Conservation (phyloP, 2,329 filamentous ascomycete genomes). For the Aspergillus ibericus region DNA sequence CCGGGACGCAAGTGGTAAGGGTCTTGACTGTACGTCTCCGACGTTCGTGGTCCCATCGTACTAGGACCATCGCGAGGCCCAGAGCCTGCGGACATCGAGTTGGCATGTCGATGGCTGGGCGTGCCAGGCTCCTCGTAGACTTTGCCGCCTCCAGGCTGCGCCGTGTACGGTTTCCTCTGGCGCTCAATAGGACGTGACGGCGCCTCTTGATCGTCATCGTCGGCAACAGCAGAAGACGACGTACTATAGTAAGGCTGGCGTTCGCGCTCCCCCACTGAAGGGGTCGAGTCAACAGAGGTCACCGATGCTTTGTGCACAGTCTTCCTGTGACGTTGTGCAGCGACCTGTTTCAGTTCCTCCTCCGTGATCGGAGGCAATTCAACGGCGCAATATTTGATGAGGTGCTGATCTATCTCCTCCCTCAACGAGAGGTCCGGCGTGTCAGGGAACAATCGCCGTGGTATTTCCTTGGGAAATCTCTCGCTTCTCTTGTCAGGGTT, state of each 20-base stretch:
- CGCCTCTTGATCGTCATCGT: slow-evolving; percentile 42
- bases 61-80: slow-evolving; percentile 57
- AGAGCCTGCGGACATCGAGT: slow-evolving; percentile 31
- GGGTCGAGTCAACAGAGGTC: slow-evolving; percentile 20
- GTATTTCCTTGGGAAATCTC: slow-evolving; percentile 75
- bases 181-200: slow-evolving; percentile 60
- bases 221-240: slow-evolving; percentile 37
- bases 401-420: slow-evolving; percentile 60
- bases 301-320: slow-evolving; percentile 18
- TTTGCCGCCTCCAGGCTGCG: slow-evolving; percentile 61
- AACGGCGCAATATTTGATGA: slow-evolving; percentile 55
- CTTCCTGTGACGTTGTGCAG: slow-evolving; percentile 25
- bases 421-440: slow-evolving; percentile 57
- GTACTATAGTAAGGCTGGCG: slow-evolving; percentile 42
- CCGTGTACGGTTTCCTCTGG: slow-evolving; percentile 64
- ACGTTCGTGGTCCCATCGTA: slow-evolving; percentile 61
- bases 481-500: slow-evolving; percentile 66
- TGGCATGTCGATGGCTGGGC: slow-evolving; percentile 20
- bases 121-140: slow-evolving; percentile 47
- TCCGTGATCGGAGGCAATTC: slow-evolving; percentile 44
- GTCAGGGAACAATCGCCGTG: slow-evolving; percentile 69
- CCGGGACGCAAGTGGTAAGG: slow-evolving; percentile 24
- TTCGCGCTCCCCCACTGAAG: slow-evolving; percentile 36
- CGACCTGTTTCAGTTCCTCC: slow-evolving; percentile 38
- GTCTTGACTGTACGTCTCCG: slow-evolving; percentile 47